Evolutionary conservation across 108 stramenopile genomes (phyloP).

Genomic region (Parmales sp.): DNA sequence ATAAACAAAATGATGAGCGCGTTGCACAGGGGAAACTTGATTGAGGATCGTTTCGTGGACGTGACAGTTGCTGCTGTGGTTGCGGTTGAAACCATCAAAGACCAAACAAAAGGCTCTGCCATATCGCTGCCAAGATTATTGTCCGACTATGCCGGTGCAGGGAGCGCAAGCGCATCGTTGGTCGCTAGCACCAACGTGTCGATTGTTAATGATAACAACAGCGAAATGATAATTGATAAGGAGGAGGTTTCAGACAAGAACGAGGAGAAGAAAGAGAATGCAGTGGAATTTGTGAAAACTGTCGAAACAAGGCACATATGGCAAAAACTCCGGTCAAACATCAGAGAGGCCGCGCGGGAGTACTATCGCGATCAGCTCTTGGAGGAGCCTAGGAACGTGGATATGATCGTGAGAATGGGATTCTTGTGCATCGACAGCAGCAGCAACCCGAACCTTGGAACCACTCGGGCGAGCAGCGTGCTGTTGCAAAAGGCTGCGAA

Average conservation of each 20-base stretch:
- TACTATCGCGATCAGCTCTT: not conserved
- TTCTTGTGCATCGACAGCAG: not conserved
- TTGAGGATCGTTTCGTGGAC: no score
- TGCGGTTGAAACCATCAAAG: no score
- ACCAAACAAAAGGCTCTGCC: no score
- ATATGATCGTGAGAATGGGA: not conserved
- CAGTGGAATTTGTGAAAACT: not conserved
- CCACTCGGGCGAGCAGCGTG: not conserved
- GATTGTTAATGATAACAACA: not conserved
- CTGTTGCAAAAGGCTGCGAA: constrained; percentile 5
- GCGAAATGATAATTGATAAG: not conserved
- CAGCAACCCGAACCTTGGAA: not conserved
- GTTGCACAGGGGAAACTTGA: no score
- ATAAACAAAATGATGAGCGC: no score
- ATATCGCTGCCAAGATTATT: no score
- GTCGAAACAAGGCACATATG: not conserved
- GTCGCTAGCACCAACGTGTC: no score
- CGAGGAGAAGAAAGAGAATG: not conserved
- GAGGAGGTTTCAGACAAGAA: not conserved
- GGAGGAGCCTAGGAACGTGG: constrained; percentile 3
- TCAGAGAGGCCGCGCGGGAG: not conserved
- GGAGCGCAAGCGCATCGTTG: no score
- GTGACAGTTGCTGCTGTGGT: no score
- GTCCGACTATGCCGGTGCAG: no score
- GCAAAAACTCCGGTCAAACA: not conserved